Conservation (phyloP, 352 stramenopile species). For the Globisporangium carolinianum region DNA sequence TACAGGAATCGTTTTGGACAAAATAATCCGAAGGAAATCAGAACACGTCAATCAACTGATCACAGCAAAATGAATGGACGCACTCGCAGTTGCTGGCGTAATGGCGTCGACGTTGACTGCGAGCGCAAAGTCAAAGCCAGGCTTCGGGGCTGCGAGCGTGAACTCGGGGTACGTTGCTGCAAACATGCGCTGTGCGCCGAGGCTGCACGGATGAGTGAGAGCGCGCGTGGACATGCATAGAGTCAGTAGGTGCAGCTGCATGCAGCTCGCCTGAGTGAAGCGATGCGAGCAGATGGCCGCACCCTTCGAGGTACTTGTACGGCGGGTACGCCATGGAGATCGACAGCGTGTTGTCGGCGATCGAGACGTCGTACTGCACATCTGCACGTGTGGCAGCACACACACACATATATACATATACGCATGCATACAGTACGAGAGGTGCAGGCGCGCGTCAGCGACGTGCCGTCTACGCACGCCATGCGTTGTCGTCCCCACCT, state of each 20-base stretch:
- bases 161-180: slow-evolving; percentile 69
- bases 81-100: slow-evolving; percentile 59
- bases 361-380: slow-evolving; percentile 80
- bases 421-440: no score
- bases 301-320: slow-evolving; percentile 67
- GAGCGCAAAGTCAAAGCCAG: slow-evolving; percentile 76
- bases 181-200: slow-evolving; percentile 70
- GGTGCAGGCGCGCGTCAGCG: no score
- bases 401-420: not conserved
- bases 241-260: no score
- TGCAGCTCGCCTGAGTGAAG: no score
- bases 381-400: slow-evolving; percentile 22
- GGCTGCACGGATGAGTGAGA: slow-evolving; percentile 18
- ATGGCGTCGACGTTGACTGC: slow-evolving; percentile 75
- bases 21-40: no score
- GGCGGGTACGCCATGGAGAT: slow-evolving; percentile 76
- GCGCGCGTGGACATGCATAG: no score
- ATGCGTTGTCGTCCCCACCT: not conserved
- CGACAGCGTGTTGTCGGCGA: slow-evolving; percentile 53
- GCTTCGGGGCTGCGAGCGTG: slow-evolving; percentile 47
- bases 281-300: not conserved
- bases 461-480: no score
- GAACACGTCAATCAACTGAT: not conserved
- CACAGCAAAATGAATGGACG: slow-evolving; percentile 1
- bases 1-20: no score